A percentile compares a stretch with the other conserved stretches of the same genome.
Conservation (phyloP, 176 grass and related monocot genomes). For the Carex pumila region DNA sequence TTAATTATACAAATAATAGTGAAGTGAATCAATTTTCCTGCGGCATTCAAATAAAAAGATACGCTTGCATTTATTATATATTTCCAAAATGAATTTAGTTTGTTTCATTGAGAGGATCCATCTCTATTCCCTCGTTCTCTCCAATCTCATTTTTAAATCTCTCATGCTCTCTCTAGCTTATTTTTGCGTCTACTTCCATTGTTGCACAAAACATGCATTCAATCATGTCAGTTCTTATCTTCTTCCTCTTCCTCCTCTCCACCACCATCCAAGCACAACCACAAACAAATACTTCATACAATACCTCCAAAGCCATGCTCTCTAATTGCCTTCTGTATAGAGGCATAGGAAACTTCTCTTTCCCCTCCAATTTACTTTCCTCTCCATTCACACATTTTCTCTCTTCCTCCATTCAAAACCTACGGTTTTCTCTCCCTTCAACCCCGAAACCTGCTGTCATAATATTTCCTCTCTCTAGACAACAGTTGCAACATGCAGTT, state of each 20-base stretch:
- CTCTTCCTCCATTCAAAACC: slow-evolving; percentile 45
- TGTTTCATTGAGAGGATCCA: background rate
- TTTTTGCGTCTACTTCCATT: background rate
- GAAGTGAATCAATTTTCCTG: too few relatives aligned
- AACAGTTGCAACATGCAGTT: slow-evolving; percentile 17
- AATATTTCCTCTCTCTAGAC: slow-evolving; percentile 29
- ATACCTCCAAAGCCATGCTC: background rate
- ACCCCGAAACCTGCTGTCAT: slow-evolving; percentile 26
- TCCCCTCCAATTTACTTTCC: slow-evolving; percentile 11
- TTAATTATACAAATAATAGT: too few relatives aligned
- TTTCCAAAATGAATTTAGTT: background rate
- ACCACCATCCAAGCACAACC: background rate
- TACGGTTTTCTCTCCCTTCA: slow-evolving; percentile 27
- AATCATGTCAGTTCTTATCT: background rate
- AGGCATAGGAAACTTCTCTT: slow-evolving; percentile 44
- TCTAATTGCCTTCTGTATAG: slow-evolving; percentile 32
- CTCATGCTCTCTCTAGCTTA: background rate
- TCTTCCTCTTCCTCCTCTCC: background rate
- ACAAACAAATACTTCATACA: background rate
- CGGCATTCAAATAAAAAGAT: background rate
- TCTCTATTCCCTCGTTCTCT: background rate
- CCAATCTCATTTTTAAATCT: background rate
- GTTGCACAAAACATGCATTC: background rate
- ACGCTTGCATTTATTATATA: background rate
- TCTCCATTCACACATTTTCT: slow-evolving; percentile 32